phyloP scores from a whole-genome alignment of 2,329 filamentous ascomycete genomes.

The Trichophyton equinum region DNA sequence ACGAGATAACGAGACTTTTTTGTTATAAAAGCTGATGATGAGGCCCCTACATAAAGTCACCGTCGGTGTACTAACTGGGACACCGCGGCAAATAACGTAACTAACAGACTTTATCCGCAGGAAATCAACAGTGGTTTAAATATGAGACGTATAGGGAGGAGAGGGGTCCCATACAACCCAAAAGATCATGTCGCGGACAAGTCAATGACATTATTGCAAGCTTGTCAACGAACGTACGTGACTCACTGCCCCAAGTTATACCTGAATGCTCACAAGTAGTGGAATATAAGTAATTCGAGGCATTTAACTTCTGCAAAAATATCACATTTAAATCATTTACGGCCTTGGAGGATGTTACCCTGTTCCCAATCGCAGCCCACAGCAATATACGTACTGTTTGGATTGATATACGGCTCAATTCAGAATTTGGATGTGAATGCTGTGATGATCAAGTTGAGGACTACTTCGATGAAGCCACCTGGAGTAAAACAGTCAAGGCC shows the following conservation, averaged over 20 bases:
- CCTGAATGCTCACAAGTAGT: too few relatives aligned
- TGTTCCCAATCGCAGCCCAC: background rate
- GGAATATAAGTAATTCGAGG: background rate
- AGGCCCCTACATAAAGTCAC: too few relatives aligned
- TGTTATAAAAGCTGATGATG: too few relatives aligned
- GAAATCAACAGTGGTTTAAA: too few relatives aligned
- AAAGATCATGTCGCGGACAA: background rate
- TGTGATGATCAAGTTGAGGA: background rate
- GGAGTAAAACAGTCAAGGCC: background rate
- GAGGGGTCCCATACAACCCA: background rate
- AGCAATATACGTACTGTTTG: background rate
- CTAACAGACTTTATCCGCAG: too few relatives aligned
- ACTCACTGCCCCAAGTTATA: background rate
- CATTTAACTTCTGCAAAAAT: background rate
- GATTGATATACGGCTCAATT: background rate
- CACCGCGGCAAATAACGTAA: too few relatives aligned
- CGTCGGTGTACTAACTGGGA: background rate
- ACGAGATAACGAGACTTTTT: too few relatives aligned
- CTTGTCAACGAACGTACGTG: background rate
- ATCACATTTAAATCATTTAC: background rate
- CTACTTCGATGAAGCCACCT: background rate
- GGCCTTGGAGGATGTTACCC: background rate
- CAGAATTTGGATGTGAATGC: background rate
- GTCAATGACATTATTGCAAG: background rate
- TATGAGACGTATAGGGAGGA: too few relatives aligned